A percentile compares a stretch with the other conserved stretches of the same genome.
Conservation (phyloP, 768 basidiomycete species). For the Pluteus cervinus region DNA sequence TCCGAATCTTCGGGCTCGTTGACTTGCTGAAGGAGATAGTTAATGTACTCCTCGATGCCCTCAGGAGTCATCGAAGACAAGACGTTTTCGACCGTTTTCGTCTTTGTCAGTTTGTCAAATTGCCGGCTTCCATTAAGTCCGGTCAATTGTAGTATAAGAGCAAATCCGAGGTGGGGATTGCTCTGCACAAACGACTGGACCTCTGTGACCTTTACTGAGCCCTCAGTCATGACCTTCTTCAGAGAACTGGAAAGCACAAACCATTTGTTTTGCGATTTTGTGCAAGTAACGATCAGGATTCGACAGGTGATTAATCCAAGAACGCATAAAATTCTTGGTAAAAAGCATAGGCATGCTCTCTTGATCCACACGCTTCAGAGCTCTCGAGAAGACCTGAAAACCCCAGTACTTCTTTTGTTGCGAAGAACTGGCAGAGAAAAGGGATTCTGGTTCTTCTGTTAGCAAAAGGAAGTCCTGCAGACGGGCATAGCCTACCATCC, state of each 20-base stretch:
- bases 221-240: slow-evolving; percentile 1
- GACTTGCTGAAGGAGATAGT: slow-evolving; percentile 60
- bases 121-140: slow-evolving; percentile 78
- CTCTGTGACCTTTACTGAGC: slow-evolving; percentile 50
- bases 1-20: slow-evolving; percentile 38
- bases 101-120: slow-evolving; percentile 89
- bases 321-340: slow-evolving; percentile 92
- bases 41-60: slow-evolving; percentile 74
- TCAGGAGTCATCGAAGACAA: slow-evolving; percentile 64
- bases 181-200: slow-evolving; percentile 70
- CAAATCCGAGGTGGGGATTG: slow-evolving; percentile 77
- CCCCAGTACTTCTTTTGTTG: slow-evolving; percentile 92
- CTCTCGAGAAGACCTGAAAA: slow-evolving; percentile 85
- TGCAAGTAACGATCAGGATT: slow-evolving; percentile 84
- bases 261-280: slow-evolving; percentile 82
- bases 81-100: slow-evolving; percentile 87
- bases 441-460: slow-evolving; percentile 72
- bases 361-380: slow-evolving; percentile 59
- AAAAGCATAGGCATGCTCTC: slow-evolving; percentile 81
- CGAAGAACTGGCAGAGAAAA: slow-evolving; percentile 82
- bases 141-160: slow-evolving; percentile 79
- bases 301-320: slow-evolving; percentile 94
- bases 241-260: slow-evolving; percentile 24
- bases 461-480: slow-evolving; percentile 5
- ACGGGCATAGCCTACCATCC: slow-evolving; percentile 56